These are phyloP conservation scores for Fusarium phyllophilum DNA, from an alignment of 2,329 filamentous ascomycete genomes.

Conservation along the genomic window DNA sequence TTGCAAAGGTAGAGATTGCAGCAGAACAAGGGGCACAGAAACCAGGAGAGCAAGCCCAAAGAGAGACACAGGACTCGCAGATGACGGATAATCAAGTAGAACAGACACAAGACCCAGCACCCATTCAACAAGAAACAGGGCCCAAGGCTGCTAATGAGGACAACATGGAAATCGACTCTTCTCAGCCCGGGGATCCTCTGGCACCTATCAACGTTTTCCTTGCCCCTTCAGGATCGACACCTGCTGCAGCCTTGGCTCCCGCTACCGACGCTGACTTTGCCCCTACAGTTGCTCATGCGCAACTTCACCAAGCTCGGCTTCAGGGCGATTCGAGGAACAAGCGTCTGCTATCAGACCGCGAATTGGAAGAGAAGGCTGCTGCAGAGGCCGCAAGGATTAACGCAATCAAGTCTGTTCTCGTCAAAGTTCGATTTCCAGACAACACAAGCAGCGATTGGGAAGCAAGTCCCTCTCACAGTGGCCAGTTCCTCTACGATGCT, in stretches of 20 bases:
- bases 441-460: conserved; percentile 79
- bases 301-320: conserved; percentile 76
- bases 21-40: conserved; percentile 18
- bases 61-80: conserved; percentile 30
- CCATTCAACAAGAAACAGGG: conserved; percentile 10
- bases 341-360: conserved; percentile 83
- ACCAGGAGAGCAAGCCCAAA: conserved; percentile 7
- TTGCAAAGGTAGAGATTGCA: conserved; percentile 8
- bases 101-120: not conserved
- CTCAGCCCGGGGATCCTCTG: conserved; percentile 48
- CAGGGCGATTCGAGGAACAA: conserved; percentile 73
- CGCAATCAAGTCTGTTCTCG: conserved; percentile 72
- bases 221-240: conserved; percentile 78
- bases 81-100: conserved; percentile 37
- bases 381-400: conserved; percentile 73
- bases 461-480: conserved; percentile 76
- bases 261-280: conserved; percentile 80
- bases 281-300: conserved; percentile 79
- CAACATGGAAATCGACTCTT: conserved; percentile 37
- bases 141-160: not conserved
- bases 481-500: conserved; percentile 76
- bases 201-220: conserved; percentile 77
- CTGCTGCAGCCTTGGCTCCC: conserved; percentile 74
- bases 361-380: conserved; percentile 76
- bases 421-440: conserved; percentile 90